Percentiles rank a stretch among this genome's conserved stretches.
Evolutionary conservation across 2,329 filamentous ascomycete genomes (phyloP).

Genomic region (Exophiala phaeomuriformis): DNA sequence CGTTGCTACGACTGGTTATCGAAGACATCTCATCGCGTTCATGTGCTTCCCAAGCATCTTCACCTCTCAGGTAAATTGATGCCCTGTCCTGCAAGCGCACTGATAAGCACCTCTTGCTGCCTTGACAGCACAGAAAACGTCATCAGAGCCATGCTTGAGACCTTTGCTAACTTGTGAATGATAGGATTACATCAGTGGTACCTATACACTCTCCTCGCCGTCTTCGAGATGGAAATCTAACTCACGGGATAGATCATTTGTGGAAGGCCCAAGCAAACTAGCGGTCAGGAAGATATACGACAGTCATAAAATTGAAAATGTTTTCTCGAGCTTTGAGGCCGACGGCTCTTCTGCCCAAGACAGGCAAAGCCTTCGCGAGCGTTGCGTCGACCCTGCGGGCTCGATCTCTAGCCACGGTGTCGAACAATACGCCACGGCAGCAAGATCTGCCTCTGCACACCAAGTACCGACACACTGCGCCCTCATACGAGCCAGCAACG

Average conservation of each 20-base stretch:
- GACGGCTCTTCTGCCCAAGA: constrained; percentile 42
- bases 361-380: constrained; percentile 36
- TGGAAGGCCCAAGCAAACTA: constrained; percentile 61
- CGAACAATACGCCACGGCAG: constrained; percentile 32
- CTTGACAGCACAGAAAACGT: constrained; percentile 19
- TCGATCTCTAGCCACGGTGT: constrained; percentile 28
- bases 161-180: constrained; percentile 31
- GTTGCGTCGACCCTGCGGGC: constrained; percentile 30
- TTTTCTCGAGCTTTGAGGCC: constrained; percentile 50
- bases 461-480: constrained; percentile 52
- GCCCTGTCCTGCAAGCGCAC: constrained; percentile 16
- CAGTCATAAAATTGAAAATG: constrained; percentile 40
- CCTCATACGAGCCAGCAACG: constrained; percentile 71
- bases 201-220: constrained; percentile 27
- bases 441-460: constrained; percentile 30
- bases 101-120: constrained; percentile 18
- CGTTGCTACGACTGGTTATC: constrained; percentile 5
- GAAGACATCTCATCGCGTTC: constrained; percentile 31
- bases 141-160: constrained; percentile 7
- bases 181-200: constrained; percentile 60
- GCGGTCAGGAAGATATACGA: constrained; percentile 31
- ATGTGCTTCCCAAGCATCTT: constrained; percentile 73
- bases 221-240: constrained; percentile 21
- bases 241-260: constrained; percentile 49
- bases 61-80: constrained; percentile 68